Percentiles rank a stretch among this genome's conserved stretches.
These are phyloP conservation scores for Candida patagonica DNA, from an alignment of 805 yeast genomes.

Conservation along the genomic window DNA sequence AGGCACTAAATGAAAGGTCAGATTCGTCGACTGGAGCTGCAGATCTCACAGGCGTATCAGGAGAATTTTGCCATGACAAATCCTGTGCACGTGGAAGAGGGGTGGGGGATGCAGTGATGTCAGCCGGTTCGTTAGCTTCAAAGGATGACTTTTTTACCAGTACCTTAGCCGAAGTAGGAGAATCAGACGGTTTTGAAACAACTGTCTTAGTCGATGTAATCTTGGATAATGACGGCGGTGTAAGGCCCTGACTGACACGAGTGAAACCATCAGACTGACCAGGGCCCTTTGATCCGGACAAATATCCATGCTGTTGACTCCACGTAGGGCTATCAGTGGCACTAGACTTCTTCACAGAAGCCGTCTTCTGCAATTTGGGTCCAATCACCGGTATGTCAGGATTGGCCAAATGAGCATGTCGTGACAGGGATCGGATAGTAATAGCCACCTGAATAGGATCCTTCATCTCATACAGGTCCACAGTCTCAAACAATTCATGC, in stretches of 20 bases:
- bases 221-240: too few species aligned
- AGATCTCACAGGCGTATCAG: not conserved
- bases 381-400: conserved; percentile 46
- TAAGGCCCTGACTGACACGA: too few species aligned
- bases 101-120: too few species aligned
- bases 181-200: too few species aligned
- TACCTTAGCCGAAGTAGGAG: too few species aligned
- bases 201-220: too few species aligned
- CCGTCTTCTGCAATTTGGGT: conserved; percentile 36
- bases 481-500: conserved; percentile 73
- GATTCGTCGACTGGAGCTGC: too few species aligned
- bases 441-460: conserved; percentile 77
- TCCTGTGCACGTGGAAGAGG: too few species aligned
- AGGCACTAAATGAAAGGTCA: too few species aligned
- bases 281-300: too few species aligned
- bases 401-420: conserved; percentile 53
- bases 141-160: too few species aligned
- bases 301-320: conserved; percentile 53
- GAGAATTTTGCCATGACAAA: conserved; percentile 1
- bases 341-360: conserved; percentile 43
- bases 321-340: conserved; percentile 33
- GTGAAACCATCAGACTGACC: conserved; percentile 36
- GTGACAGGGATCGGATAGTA: conserved; percentile 61
- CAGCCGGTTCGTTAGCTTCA: too few species aligned
- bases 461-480: conserved; percentile 59